Percentiles rank a stretch among this genome's conserved stretches.
Conservation (phyloP, 148 eudicot genomes). For the Spergularia marina region DNA sequence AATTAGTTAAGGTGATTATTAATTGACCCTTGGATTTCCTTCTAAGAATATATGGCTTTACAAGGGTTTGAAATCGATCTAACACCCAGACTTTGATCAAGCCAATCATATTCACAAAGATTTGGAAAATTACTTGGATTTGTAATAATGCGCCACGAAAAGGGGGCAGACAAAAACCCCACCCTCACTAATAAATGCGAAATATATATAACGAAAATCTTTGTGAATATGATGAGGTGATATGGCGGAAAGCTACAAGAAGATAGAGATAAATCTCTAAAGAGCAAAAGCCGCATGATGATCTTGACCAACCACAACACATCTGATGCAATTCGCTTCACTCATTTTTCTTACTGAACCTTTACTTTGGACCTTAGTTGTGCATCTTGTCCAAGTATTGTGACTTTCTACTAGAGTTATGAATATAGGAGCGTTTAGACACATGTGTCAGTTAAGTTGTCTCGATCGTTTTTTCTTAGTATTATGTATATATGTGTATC, state of each 20-base stretch:
- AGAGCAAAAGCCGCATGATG: slow-evolving; percentile 16
- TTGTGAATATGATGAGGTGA: slow-evolving; percentile 11
- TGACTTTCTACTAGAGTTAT: no score
- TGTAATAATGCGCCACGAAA: slow-evolving; percentile 12
- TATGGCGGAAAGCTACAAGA: slow-evolving; percentile 25
- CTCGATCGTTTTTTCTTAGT: no score
- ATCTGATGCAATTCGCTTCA: not conserved
- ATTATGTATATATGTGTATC: no score
- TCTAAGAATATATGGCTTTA: no score
- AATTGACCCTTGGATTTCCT: no score
- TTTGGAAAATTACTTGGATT: not conserved
- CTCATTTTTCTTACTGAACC: not conserved
- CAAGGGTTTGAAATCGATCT: no score
- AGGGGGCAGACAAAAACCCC: not conserved
- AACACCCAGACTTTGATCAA: no score
- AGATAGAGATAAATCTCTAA: slow-evolving; percentile 13
- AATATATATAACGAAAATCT: not conserved
- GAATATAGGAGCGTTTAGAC: no score
- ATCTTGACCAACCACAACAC: slow-evolving; percentile 20
- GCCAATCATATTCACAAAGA: not conserved
- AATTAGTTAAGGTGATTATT: no score
- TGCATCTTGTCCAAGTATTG: no score
- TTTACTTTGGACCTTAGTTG: no score
- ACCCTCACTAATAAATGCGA: slow-evolving; percentile 1
- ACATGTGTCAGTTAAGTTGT: no score